Evolutionary conservation across 208 protist genomes (phyloP).

Genomic region (Blastocrithidia nonstop): DNA sequence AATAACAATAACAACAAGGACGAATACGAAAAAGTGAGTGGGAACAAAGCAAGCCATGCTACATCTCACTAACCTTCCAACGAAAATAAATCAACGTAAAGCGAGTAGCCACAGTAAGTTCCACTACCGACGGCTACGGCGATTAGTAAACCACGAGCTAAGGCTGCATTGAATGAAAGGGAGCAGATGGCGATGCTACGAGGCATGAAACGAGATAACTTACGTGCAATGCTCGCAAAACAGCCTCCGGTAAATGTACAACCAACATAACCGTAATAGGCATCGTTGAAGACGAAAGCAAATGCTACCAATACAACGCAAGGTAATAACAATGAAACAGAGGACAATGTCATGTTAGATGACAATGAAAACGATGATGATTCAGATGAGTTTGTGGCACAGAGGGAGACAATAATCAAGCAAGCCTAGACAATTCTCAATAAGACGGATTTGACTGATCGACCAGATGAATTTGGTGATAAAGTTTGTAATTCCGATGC

Average conservation of each 20-base stretch:
- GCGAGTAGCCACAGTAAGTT: no score
- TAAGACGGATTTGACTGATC: constrained; percentile 53
- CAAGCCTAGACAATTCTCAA: constrained; percentile 64
- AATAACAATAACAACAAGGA: constrained; percentile 1
- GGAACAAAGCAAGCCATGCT: no score
- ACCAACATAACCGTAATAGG: neutral
- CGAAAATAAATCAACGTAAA: no score
- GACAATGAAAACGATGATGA: constrained; percentile 75
- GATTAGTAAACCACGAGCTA: constrained; percentile 13
- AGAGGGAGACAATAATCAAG: constrained; percentile 68
- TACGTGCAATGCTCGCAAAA: constrained; percentile 70
- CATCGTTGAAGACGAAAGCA: neutral
- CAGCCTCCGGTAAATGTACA: constrained; percentile 19
- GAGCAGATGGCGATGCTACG: constrained; percentile 84
- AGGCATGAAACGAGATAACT: constrained; percentile 70
- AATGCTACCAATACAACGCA: no score
- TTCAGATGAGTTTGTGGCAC: constrained; percentile 58
- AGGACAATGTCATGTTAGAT: neutral
- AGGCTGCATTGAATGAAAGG: constrained; percentile 46
- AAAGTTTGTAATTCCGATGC: constrained; percentile 14
- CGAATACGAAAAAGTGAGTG: neutral
- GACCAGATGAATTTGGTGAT: constrained; percentile 75
- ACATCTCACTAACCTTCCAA: no score
- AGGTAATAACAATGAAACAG: no score
- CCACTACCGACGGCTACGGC: no score